Percentiles rank a stretch among this genome's conserved stretches.
Evolutionary conservation across 192 early-diverging fungal genomes (phyloP).

Genomic region (Geosiphon pyriformis): DNA sequence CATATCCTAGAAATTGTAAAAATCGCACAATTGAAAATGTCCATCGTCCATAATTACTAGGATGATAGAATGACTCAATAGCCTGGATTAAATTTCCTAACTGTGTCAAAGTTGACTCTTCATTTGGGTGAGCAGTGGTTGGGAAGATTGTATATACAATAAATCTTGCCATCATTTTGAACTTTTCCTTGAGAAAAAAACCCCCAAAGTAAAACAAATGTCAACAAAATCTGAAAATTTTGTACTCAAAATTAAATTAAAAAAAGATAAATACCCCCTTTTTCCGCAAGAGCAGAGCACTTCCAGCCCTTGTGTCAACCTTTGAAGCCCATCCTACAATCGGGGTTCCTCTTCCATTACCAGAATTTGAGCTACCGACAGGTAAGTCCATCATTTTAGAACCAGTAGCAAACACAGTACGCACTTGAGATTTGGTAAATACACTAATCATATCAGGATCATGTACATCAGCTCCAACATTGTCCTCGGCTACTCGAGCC

Average conservation of each 20-base stretch:
- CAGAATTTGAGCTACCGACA: constrained; percentile 47
- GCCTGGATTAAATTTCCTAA: constrained; percentile 76
- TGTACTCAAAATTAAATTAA: background rate
- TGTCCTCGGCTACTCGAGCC: constrained; percentile 56
- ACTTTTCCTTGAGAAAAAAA: constrained; percentile 40
- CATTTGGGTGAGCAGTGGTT: constrained; percentile 25
- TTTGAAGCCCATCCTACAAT: constrained; percentile 36
- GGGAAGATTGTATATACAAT: constrained; percentile 76
- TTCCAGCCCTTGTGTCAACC: constrained; percentile 32
- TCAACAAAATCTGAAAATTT: background rate
- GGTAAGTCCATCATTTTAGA: constrained; percentile 47
- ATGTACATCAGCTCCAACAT: constrained; percentile 34
- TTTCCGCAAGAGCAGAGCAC: constrained; percentile 32
- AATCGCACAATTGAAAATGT: constrained; percentile 67
- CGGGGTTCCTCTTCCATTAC: constrained; percentile 41
- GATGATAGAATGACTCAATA: constrained; percentile 85
- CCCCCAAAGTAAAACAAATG: constrained; percentile 12
- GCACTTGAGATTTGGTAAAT: constrained; percentile 59
- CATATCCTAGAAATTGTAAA: constrained; percentile 55
- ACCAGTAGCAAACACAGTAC: constrained; percentile 49
- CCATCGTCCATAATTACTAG: constrained; percentile 89
- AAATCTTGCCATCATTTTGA: constrained; percentile 68
- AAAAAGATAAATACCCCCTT: constrained; percentile 22
- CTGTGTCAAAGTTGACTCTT: constrained; percentile 50
- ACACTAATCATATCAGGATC: constrained; percentile 31